Evolutionary conservation across 1,139 yeast genomes (phyloP).

Genomic region (Hansenula anomala): DNA sequence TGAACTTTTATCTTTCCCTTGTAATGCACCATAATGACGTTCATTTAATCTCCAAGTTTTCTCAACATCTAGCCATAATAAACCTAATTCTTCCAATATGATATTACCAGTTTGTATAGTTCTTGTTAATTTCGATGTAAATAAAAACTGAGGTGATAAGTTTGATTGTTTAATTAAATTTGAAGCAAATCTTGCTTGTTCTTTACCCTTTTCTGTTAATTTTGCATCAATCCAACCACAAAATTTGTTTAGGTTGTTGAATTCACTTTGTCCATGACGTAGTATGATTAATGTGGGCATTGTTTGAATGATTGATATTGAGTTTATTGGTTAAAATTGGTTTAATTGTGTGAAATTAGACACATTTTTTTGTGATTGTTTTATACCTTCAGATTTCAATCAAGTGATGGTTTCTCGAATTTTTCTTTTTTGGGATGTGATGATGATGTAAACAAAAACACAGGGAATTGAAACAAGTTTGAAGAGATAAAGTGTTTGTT

Average conservation of each 20-base stretch:
- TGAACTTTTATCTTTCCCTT: slow-evolving; percentile 59
- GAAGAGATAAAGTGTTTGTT: too few relatives aligned
- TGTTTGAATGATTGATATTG: not conserved
- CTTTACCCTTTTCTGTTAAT: slow-evolving; percentile 53
- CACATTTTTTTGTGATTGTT: too few relatives aligned
- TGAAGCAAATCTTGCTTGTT: slow-evolving; percentile 61
- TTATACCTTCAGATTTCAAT: not conserved
- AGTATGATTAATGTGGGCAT: slow-evolving; percentile 42
- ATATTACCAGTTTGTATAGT: slow-evolving; percentile 64
- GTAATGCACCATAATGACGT: slow-evolving; percentile 74
- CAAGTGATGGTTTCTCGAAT: not conserved
- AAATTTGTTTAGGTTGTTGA: slow-evolving; percentile 66
- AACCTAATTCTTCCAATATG: slow-evolving; percentile 65
- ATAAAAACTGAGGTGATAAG: slow-evolving; percentile 49
- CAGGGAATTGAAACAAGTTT: too few relatives aligned
- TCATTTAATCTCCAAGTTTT: slow-evolving; percentile 79
- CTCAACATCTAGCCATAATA: slow-evolving; percentile 83
- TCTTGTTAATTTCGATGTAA: slow-evolving; percentile 61
- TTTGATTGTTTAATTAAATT: slow-evolving; percentile 36
- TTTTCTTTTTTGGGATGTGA: not conserved
- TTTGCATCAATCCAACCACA: slow-evolving; percentile 85
- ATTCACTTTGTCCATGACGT: slow-evolving; percentile 74
- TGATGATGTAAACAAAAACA: not conserved
- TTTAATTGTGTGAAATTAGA: too few relatives aligned
- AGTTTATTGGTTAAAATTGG: too few relatives aligned